Conservation (phyloP, 228 moss, liverwort and hornwort genomes). For the Sphagnum fallax region DNA sequence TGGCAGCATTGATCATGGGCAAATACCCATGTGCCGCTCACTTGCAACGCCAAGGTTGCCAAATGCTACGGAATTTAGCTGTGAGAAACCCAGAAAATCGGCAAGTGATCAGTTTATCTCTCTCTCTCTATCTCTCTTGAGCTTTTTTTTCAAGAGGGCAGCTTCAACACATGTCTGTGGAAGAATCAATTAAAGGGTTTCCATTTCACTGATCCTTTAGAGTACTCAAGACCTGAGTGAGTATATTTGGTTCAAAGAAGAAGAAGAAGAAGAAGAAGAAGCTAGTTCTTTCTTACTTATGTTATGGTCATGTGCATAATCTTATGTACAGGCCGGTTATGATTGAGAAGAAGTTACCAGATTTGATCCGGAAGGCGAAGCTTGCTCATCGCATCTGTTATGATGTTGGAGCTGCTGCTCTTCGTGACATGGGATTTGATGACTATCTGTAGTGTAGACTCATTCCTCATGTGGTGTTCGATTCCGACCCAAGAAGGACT, state of each 20-base stretch:
- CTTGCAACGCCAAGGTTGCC: slow-evolving; percentile 47
- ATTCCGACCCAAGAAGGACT: too few species aligned
- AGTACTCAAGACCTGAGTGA: too few species aligned
- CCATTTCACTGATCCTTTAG: too few species aligned
- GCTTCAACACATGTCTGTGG: not conserved
- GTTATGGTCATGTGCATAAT: not conserved
- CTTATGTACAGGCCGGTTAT: slow-evolving; percentile 30
- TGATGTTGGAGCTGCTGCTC: slow-evolving; percentile 47
- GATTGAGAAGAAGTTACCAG: slow-evolving; percentile 32
- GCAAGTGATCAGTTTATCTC: slow-evolving; percentile 3
- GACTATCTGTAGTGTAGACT: slow-evolving; percentile 43
- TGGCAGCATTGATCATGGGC: slow-evolving; percentile 32
- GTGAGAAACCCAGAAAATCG: slow-evolving; percentile 42
- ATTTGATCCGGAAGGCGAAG: slow-evolving; percentile 29
- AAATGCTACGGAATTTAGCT: slow-evolving; percentile 37
- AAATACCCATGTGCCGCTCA: slow-evolving; percentile 10
- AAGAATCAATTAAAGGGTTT: not conserved
- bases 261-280: not conserved
- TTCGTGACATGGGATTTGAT: slow-evolving; percentile 51
- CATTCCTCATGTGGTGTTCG: too few species aligned
- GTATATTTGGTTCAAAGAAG: not conserved
- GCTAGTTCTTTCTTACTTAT: not conserved
- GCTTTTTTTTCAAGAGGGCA: not conserved
- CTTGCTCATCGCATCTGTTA: slow-evolving; percentile 20
- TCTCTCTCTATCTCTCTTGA: not conserved